phyloP scores from a whole-genome alignment of 2,329 filamentous ascomycete genomes.

The Aspergillus awamori region DNA sequence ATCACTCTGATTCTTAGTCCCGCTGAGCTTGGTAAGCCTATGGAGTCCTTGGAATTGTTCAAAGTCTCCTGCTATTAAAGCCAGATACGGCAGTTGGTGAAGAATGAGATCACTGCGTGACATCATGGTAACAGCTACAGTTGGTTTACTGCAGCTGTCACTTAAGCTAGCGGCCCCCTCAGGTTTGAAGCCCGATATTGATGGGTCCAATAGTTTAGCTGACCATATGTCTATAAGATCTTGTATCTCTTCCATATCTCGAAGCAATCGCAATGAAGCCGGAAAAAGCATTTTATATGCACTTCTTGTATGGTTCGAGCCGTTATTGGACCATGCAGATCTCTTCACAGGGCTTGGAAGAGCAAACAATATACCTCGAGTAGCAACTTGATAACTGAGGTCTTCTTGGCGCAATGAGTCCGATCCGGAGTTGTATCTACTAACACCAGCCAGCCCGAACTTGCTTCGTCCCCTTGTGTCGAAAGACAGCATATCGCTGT shows the following conservation, averaged over 20 bases:
- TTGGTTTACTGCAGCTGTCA: slow-evolving; percentile 6
- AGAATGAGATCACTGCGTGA: slow-evolving; percentile 57
- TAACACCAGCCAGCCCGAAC: slow-evolving; percentile 57
- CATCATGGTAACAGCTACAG: slow-evolving; percentile 33
- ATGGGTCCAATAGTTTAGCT: slow-evolving; percentile 42
- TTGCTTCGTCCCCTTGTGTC: slow-evolving; percentile 48
- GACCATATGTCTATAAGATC: slow-evolving; percentile 58
- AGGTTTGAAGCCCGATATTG: slow-evolving; percentile 19
- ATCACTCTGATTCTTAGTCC: not conserved
- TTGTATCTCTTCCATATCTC: slow-evolving; percentile 78
- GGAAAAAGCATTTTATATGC: slow-evolving; percentile 93
- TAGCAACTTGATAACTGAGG: slow-evolving; percentile 87
- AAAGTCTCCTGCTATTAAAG: slow-evolving; percentile 58
- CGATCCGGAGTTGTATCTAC: slow-evolving; percentile 45
- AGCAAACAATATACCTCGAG: slow-evolving; percentile 81
- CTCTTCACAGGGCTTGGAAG: slow-evolving; percentile 83
- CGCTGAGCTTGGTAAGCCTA: slow-evolving; percentile 56
- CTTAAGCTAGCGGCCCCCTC: not conserved
- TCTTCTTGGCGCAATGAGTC: slow-evolving; percentile 89
- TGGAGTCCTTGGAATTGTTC: slow-evolving; percentile 61
- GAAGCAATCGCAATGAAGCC: slow-evolving; percentile 79
- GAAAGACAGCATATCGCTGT: slow-evolving; percentile 81
- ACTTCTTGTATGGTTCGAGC: slow-evolving; percentile 51
- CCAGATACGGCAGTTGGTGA: slow-evolving; percentile 84
- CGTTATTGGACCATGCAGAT: slow-evolving; percentile 45